Evolutionary conservation across 495 filamentous ascomycete genomes (phyloP).

Genomic region (Tuber indicum): DNA sequence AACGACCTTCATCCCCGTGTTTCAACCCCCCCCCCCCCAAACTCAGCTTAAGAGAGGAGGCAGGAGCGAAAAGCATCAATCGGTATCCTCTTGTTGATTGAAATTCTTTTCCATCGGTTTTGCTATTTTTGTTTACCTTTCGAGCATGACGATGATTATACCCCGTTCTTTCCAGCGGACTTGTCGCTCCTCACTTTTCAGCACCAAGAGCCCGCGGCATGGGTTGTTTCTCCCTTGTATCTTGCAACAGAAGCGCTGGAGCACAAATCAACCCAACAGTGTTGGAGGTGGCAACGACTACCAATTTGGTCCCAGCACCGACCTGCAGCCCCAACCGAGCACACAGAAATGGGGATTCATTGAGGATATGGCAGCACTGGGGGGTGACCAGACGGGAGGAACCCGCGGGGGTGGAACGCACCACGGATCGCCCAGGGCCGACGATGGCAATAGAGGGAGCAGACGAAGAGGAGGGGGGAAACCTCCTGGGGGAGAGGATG

Average conservation of each 20-base stretch:
- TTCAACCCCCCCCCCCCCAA: not conserved
- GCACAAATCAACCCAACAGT: not conserved
- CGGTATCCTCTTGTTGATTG: not conserved
- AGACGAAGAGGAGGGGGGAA: slow-evolving; percentile 5
- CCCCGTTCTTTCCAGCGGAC: slow-evolving; percentile 10
- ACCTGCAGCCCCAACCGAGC: slow-evolving; percentile 32
- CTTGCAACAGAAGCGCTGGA: slow-evolving; percentile 16
- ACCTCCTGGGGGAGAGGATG: slow-evolving; percentile 4
- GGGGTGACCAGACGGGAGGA: slow-evolving; percentile 6
- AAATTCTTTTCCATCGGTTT: not conserved
- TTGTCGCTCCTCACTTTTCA: not conserved
- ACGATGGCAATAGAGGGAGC: not conserved
- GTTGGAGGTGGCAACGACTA: slow-evolving; percentile 27
- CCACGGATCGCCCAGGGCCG: not conserved
- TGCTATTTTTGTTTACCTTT: not conserved
- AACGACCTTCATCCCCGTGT: not conserved
- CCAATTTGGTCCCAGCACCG: slow-evolving; percentile 34
- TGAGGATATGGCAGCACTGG: not conserved
- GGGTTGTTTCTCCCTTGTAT: not conserved
- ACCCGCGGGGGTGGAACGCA: slow-evolving; percentile 3
- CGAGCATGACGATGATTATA: slow-evolving; percentile 11
- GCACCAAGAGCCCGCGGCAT: not conserved
- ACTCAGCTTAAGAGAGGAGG: not conserved
- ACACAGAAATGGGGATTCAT: slow-evolving; percentile 25
- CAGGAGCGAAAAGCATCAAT: not conserved